Base-by-base conservation (phyloP, 129 eudicot genomes). In the Dittrichia graveolens region DNA sequence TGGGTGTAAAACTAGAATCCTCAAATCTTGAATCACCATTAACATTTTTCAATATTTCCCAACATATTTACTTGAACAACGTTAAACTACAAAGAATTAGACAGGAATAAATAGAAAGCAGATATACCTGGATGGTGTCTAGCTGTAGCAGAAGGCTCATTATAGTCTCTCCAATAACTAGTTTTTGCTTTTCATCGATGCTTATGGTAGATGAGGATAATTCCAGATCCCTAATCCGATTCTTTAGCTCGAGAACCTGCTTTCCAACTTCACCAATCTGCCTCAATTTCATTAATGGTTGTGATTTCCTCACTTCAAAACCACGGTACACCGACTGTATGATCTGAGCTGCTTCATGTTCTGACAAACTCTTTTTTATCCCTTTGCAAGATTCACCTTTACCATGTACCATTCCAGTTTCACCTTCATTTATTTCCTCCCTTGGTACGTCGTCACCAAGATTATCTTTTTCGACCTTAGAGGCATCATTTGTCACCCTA, bases 241-340 rank as follows among this genome's bases (percentile, higher is more conserved):
- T 11, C 74, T 61, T 85, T 18, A 85, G 38, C 57, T 81, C 84
- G 2, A 34, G 40, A 15, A 75, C 71, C 65, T 78, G 72, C 24
- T 84, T 81, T 1, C 45, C 60, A 31, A 91, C 80, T 62, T 71
- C 53, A 56, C 78, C 77, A 6, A 90, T 83, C 69, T 85, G 79
- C 82, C 77, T 90, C 71, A 91, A 34, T 65, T 91, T 91, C 79
- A 69, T 81, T 47, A 92, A 39, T 0, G 91, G 85, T 73, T 87
- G 85, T 69, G 83, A 92, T 64, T 84, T 87, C 67, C 96, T 87
- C 50, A 85, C 78, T 45, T 74, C 88, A 82, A 74, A 87, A 2
- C 95, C 95, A 31, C 95, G 91, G 75, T 78, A 89, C 3, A 77
- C 88, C 8, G 98, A 78, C 81, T 92, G 96, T 69, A 92, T 83